These are phyloP conservation scores for Scalesia atractyloides DNA, from an alignment of 129 eudicot species.

Conservation along the genomic window DNA sequence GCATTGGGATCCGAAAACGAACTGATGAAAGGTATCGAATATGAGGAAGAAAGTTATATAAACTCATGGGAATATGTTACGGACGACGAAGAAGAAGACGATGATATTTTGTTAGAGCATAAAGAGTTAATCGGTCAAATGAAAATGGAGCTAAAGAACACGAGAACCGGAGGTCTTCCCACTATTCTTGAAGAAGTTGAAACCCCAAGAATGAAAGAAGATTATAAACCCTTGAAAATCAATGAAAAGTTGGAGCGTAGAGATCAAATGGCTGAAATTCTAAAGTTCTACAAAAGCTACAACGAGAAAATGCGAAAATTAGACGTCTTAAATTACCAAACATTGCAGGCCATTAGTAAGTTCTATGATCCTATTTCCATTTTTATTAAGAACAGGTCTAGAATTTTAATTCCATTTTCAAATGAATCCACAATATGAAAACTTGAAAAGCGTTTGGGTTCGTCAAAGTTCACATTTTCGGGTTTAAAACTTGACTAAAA, in stretches of 20 bases:
- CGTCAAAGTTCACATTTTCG: slow-evolving; percentile 10
- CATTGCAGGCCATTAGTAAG: slow-evolving; percentile 91
- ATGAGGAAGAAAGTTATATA: background rate
- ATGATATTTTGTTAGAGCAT: slow-evolving; percentile 58
- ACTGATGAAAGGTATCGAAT: background rate
- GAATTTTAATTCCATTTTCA: background rate
- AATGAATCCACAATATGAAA: background rate
- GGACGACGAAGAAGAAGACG: slow-evolving; percentile 39
- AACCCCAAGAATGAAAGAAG: slow-evolving; percentile 61
- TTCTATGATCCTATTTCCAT: slow-evolving; percentile 13
- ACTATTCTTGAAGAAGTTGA: slow-evolving; percentile 95
- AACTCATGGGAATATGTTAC: slow-evolving; percentile 40
- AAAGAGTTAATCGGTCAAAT: slow-evolving; percentile 63
- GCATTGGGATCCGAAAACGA: slow-evolving; percentile 20
- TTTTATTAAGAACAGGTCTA: slow-evolving; percentile 13
- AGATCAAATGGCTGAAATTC: slow-evolving; percentile 75
- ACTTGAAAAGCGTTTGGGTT: slow-evolving; percentile 3
- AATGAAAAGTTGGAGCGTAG: slow-evolving; percentile 69
- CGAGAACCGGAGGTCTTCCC: slow-evolving; percentile 64
- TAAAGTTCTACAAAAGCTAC: slow-evolving; percentile 77
- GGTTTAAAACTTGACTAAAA: slow-evolving; percentile 21
- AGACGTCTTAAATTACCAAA: slow-evolving; percentile 88
- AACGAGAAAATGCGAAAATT: slow-evolving; percentile 78
- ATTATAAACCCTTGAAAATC: slow-evolving; percentile 65
- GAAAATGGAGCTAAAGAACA: slow-evolving; percentile 70